Evolutionary conservation across 2,329 filamentous ascomycete species (phyloP), one percentile per base, ranked within the genome.

Genomic region (Pestalotiopsis sp.): DNA sequence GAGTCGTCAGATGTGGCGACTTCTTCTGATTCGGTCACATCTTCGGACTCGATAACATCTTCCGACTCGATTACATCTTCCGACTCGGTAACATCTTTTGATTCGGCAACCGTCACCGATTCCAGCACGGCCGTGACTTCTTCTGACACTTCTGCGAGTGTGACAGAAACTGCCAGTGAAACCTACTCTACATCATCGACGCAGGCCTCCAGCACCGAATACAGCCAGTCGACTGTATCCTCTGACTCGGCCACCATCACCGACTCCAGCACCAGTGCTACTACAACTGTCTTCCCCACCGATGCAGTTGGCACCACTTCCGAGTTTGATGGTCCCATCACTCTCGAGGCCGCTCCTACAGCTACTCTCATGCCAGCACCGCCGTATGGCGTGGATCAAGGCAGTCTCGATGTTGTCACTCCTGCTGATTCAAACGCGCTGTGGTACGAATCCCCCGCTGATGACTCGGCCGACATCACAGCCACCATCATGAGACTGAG

Each of bases 351-450:
- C 17, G 59, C 59, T 0, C 59, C 59, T 2, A 62, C 59, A 4
- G 59, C 38, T 2, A 62, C 59, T 36, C 36, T 62, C 14, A 39
- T 62, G 36, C 59, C 59, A 62, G 59, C 59, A 41, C 59, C 59
- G 6, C 59, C 59, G 5, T 62, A 38, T 36, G 36, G 59, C 6
- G 31, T 62, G n/a, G 59, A 62, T 7, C 59, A 62, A 36, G 59
- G 59, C 17, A 62, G 59, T 36, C n/a, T 62, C 5, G 59, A 62
- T 31, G 59, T 62, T 7, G 59, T 62, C 36, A 62, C 59, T 62
- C 59, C 59, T 39, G 59, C 59, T 23, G 31, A 36, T 20, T n/a
- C 59, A 12, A 62, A 62, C 9, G n/a, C 27, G 27, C n/a, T 62
- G 36, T 62, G 59, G 59, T 62, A 62, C n/a, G 38, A 14, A 17